These are phyloP conservation scores for Botryotinia globosa DNA, from an alignment of 2,329 filamentous ascomycete genomes.

Conservation along the genomic window DNA sequence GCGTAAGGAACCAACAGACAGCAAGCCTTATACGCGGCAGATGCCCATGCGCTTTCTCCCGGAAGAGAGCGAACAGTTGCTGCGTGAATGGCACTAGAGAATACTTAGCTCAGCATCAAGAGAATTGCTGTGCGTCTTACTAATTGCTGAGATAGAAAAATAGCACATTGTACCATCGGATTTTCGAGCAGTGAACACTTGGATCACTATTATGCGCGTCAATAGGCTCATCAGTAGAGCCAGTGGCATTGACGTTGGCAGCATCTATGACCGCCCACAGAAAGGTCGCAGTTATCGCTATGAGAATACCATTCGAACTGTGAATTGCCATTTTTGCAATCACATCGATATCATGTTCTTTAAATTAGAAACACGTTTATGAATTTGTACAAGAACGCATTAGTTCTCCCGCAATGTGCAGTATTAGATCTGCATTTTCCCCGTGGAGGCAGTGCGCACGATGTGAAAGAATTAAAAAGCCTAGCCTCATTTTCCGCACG, in stretches of 20 bases:
- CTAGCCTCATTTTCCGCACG: neutral
- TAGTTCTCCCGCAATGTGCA: neutral
- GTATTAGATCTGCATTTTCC: neutral
- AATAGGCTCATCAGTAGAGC: neutral
- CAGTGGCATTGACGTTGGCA: neutral
- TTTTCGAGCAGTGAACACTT: neutral
- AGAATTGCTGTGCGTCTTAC: neutral
- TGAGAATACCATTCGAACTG: neutral
- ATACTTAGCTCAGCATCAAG: neutral
- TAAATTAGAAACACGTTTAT: too few species aligned
- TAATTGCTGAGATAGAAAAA: neutral
- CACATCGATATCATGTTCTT: too few species aligned
- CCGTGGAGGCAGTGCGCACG: neutral
- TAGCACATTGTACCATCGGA: neutral
- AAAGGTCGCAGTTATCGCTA: neutral
- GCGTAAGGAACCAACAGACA: neutral
- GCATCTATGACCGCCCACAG: neutral
- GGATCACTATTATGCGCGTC: constrained; percentile 1
- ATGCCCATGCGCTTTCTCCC: neutral
- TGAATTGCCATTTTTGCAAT: neutral
- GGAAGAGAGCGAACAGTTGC: neutral
- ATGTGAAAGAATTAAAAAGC: neutral
- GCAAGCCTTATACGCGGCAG: neutral
- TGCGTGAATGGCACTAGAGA: neutral
- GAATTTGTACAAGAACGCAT: neutral